Evolutionary conservation across 2,329 filamentous ascomycete species (phyloP).

Genomic region (Alternaria incomplexa): DNA sequence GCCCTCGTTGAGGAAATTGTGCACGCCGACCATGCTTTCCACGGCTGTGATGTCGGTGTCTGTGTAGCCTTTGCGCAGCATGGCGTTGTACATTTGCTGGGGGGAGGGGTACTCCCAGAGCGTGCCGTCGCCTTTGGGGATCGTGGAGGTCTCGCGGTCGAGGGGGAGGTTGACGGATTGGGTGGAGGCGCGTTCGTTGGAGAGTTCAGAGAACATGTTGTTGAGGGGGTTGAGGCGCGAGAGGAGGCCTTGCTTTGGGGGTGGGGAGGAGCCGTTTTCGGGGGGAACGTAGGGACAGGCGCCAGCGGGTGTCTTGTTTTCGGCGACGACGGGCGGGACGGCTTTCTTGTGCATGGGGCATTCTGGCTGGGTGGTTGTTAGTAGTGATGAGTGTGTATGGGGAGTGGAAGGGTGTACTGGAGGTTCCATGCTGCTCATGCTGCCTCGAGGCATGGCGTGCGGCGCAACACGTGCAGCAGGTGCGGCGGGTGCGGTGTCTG

Average conservation of each 20-base stretch:
- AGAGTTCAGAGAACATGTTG: conserved; percentile 91
- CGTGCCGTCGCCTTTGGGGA: conserved; percentile 78
- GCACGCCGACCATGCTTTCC: conserved; percentile 95
- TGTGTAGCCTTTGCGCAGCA: conserved; percentile 92
- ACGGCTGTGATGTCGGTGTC: conserved; percentile 94
- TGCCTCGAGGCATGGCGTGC: conserved; percentile 55
- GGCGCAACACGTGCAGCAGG: conserved; percentile 52
- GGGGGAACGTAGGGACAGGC: conserved; percentile 59
- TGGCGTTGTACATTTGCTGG: conserved; percentile 99
- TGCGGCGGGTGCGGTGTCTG: conserved; percentile 57
- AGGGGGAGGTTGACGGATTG: conserved; percentile 79
- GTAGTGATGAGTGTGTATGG: conserved; percentile 25
- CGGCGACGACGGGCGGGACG: conserved; percentile 38
- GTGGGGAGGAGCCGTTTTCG: conserved; percentile 32
- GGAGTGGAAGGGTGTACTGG: conserved; percentile 53
- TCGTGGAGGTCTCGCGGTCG: conserved; percentile 82
- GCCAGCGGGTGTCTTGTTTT: conserved; percentile 48
- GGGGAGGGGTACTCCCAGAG: conserved; percentile 99
- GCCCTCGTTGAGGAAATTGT: conserved; percentile 98
- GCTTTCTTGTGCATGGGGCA: conserved; percentile 71
- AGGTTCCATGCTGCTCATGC: conserved; percentile 58
- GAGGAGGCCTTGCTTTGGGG: conserved; percentile 58
- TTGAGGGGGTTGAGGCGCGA: conserved; percentile 82
- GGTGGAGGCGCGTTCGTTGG: conserved; percentile 75
- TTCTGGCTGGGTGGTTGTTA: conserved; percentile 58